Conservation (phyloP, 257 asterid species). For the Knoxia roxburghii region DNA sequence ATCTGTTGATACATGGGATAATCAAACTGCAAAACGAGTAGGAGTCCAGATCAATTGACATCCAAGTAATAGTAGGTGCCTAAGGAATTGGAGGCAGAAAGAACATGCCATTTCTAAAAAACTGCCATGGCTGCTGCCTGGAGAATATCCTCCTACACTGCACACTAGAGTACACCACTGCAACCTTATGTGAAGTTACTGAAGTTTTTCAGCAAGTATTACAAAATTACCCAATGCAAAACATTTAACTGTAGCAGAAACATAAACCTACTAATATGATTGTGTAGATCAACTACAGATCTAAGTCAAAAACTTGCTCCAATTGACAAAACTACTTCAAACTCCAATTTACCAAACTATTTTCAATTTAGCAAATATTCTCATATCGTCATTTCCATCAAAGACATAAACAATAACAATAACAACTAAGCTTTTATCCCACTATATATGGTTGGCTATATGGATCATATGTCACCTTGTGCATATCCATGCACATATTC, state of each 20-base stretch:
- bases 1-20: neutral
- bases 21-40: neutral
- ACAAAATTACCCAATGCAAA: neutral
- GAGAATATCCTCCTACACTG: neutral
- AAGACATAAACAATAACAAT: too few relatives aligned
- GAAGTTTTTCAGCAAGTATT: neutral
- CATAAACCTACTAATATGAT: neutral
- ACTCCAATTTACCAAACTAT: neutral
- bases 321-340: neutral
- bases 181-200: too few relatives aligned
- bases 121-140: neutral
- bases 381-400: neutral
- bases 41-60: neutral
- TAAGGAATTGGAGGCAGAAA: constrained; percentile 1
- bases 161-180: neutral
- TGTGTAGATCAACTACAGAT: neutral
- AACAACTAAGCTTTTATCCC: too few relatives aligned
- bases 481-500: too few relatives aligned
- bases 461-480: too few relatives aligned
- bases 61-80: neutral
- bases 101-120: neutral
- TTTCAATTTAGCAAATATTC: neutral
- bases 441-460: too few relatives aligned
- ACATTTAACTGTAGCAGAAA: neutral
- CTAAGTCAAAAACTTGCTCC: neutral